phyloP scores from a whole-genome alignment of 169 alveolate species.

The Plasmodium vinckei region DNA sequence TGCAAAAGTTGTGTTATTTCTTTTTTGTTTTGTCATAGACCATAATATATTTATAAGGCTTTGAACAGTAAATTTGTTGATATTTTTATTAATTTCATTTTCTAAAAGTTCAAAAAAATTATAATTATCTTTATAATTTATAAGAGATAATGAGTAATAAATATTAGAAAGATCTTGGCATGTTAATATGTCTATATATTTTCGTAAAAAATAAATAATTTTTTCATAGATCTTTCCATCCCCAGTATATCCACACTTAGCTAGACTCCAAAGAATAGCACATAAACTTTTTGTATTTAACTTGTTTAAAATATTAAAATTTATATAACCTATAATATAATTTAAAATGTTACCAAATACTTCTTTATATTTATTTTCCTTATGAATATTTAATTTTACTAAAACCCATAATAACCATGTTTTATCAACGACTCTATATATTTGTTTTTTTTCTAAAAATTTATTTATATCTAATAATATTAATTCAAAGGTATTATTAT shows the following conservation, averaged over 20 bases:
- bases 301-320: constrained; percentile 44
- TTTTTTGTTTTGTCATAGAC: constrained; percentile 61
- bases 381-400: constrained; percentile 64
- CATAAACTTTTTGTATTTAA: constrained; percentile 71
- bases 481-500: constrained; percentile 26
- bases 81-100: constrained; percentile 53
- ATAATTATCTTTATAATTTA: constrained; percentile 25
- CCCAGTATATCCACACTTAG: constrained; percentile 40
- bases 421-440: constrained; percentile 65
- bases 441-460: constrained; percentile 61
- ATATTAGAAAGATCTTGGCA: constrained; percentile 60
- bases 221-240: constrained; percentile 27
- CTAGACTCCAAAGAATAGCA: constrained; percentile 72
- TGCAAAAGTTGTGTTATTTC: constrained; percentile 29
- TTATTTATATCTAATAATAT: constrained; percentile 34
- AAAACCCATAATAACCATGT: constrained; percentile 68
- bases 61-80: constrained; percentile 51
- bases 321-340: constrained; percentile 23
- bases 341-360: constrained; percentile 28
- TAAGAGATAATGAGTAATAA: constrained; percentile 44
- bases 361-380: constrained; percentile 41
- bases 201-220: constrained; percentile 33
- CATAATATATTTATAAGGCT: constrained; percentile 61
- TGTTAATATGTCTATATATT: constrained; percentile 32
- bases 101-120: constrained; percentile 37